Base-by-base conservation (phyloP, 116 monocot species). In the Papilionanthe hybrid region DNA sequence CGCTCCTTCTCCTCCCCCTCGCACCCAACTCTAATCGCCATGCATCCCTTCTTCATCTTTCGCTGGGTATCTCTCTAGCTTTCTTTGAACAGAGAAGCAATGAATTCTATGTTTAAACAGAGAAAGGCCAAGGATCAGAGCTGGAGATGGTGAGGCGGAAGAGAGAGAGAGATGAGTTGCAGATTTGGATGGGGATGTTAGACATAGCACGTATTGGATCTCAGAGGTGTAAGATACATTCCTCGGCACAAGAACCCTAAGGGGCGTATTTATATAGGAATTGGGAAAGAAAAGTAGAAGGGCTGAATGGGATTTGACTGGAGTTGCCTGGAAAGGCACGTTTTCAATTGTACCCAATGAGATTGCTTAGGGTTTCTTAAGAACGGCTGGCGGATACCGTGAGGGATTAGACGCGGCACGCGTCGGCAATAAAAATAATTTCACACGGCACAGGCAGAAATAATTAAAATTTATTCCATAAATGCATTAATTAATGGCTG, bases 71-170 rank as follows among this genome's bases (percentile, higher is more conserved):
- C 45, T 45, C 53, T 2, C 53, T 15, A 17, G 53, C 0, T 53
- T 53, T 29, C 45, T 11, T 69, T 10, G 63, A 78, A 78, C 63
- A 4, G 42, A 9, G 41, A 32, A 42, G 30, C 15, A 41, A 1
- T 9, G 37, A 41, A 8, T 6, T 28, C 22, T 13, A 53, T 17
- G 69, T 19, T 72, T 9, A 71, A 17, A n/a, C 9, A 69, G 86
- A 83, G 83, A 83, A 83, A 11, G 80, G 83, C 83, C 86, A 83
- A 22, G 83, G 83, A 55, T 83, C 80, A 60, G 86, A 80, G 80
- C 77, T 79, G 82, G 83, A 86, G 76, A 86, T 77, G 79, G 79
- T 55, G 72, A 86, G 83, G 69, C 58, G 77, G 81, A 80, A 78
- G 80, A 83, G 80, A 55, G 86, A 63, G 5, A 80, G 77, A 57